Percentiles rank a stretch among this genome's conserved stretches.
Evolutionary conservation across 345 rosid species (phyloP).

Genomic region (Sisymbrium irio): DNA sequence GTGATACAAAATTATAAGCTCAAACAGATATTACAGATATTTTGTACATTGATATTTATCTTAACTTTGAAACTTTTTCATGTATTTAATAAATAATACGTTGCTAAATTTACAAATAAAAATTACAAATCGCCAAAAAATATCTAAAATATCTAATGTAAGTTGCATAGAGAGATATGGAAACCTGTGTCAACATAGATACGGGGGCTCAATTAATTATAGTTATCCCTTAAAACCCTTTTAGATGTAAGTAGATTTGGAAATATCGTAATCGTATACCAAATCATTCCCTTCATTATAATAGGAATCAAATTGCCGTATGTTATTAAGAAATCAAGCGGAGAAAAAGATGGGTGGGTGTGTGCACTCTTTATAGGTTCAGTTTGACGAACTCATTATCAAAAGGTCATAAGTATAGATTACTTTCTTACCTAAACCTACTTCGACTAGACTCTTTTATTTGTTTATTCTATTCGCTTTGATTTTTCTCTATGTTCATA

Average conservation of each 20-base stretch:
- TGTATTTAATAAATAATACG: background rate
- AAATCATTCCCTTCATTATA: background rate
- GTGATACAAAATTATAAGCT: no score
- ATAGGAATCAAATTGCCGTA: conserved; percentile 4
- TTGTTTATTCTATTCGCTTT: conserved; percentile 34
- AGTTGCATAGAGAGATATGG: background rate
- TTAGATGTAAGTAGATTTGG: conserved; percentile 4
- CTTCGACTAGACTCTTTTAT: conserved; percentile 14
- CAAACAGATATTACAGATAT: no score
- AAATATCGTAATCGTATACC: conserved; percentile 14
- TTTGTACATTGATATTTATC: background rate
- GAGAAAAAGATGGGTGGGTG: conserved; percentile 23
- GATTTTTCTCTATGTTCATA: background rate
- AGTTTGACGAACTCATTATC: conserved; percentile 26
- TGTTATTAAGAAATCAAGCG: background rate
- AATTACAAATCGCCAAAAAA: background rate
- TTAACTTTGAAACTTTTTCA: background rate
- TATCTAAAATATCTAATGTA: background rate
- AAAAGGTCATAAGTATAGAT: conserved; percentile 1
- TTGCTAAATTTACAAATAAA: background rate
- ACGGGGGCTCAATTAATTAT: background rate
- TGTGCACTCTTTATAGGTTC: conserved; percentile 22
- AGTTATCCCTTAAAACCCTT: background rate
- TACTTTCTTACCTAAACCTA: conserved; percentile 34
- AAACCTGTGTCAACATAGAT: conserved; percentile 5